Base-by-base conservation (phyloP, 352 stramenopile species). In the Globisporangium paroecandrum region DNA sequence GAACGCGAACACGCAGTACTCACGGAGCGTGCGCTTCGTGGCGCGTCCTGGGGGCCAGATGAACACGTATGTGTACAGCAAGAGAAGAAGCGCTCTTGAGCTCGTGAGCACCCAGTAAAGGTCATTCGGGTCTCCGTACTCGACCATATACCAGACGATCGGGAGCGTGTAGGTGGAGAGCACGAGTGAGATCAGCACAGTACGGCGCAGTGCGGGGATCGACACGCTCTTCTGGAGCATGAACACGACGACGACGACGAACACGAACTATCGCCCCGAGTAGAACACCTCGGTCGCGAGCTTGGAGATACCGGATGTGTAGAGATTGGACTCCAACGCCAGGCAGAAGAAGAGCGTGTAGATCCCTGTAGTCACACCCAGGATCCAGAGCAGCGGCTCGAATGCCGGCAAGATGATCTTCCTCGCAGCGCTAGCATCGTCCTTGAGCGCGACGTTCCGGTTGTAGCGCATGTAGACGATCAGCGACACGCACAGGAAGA, bases 371-470 rank as follows among this genome's bases (percentile, higher is more conserved):
- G 72, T 56, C 8, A 77, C 25, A 2, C 57, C 68, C 46, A 83
- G 63, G n/a, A 80, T 69, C 71, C 79, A 85, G 13, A 95, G 62
- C 20, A 93, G 62, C 25, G 85, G 83, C 68, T 93, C 81, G 51
- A 91, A 95, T 0, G 85, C 77, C 1, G 87, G 87, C 2, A 94
- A 56, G 10, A 94, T 77, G 38, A 92, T 76, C 67, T 84, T 82
- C 56, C 71, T 83, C 79, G 27, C 73, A 62, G 77, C 77, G 7
- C 32, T 60, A 6, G 58, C 32, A 58, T 77, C 72, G 20, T 74
- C 77, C 27, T 68, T 66, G 65, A 81, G 77, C 8, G 74, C 74
- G 4, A 69, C 68, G 8, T 59, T 57, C 0, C 76, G 71, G 43
- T 77, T 75, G 62, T 72, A 67, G 18, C 70, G 77, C 67, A 84